These are phyloP conservation scores for Barnettozyma wickerhamii DNA, from an alignment of 805 yeast genomes.

Conservation along the genomic window DNA sequence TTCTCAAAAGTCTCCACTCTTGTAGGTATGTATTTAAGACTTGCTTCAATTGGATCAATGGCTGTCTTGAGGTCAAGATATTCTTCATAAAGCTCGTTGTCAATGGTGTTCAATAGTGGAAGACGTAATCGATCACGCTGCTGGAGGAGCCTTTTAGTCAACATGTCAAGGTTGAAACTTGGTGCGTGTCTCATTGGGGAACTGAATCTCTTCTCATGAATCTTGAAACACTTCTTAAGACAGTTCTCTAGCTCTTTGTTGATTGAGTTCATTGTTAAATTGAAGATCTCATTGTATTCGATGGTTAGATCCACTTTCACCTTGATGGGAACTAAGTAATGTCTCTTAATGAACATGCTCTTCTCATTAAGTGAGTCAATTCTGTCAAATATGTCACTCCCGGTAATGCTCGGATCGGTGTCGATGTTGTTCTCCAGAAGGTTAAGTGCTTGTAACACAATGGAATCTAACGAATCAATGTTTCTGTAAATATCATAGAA, in stretches of 20 bases:
- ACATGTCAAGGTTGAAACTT: slow-evolving; percentile 30
- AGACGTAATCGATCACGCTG: slow-evolving; percentile 30
- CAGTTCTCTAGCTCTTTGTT: slow-evolving; percentile 35
- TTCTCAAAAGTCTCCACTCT: slow-evolving; percentile 41
- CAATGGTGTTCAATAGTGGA: slow-evolving; percentile 37
- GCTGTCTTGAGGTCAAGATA: slow-evolving; percentile 38
- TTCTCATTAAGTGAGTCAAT: slow-evolving; percentile 30
- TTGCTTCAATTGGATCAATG: slow-evolving; percentile 47
- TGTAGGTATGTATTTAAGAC: slow-evolving; percentile 47
- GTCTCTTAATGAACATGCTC: slow-evolving; percentile 25
- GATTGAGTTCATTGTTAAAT: slow-evolving; percentile 38
- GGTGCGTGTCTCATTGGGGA: slow-evolving; percentile 40
- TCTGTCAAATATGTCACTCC: slow-evolving; percentile 25
- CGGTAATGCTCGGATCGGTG: slow-evolving; percentile 22
- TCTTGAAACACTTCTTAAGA: slow-evolving; percentile 31
- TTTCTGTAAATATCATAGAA: slow-evolving; percentile 29
- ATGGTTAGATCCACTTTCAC: slow-evolving; percentile 34
- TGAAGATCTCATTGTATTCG: slow-evolving; percentile 41
- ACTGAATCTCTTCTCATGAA: slow-evolving; percentile 34
- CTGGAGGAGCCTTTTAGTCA: slow-evolving; percentile 28
- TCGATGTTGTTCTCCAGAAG: slow-evolving; percentile 29
- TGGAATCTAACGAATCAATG: slow-evolving; percentile 31
- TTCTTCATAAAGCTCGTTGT: slow-evolving; percentile 36
- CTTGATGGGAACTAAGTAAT: slow-evolving; percentile 27
- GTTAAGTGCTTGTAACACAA: slow-evolving; percentile 32